Conservation (phyloP, 2,329 filamentous ascomycete species). For the Diaporthe vexans region DNA sequence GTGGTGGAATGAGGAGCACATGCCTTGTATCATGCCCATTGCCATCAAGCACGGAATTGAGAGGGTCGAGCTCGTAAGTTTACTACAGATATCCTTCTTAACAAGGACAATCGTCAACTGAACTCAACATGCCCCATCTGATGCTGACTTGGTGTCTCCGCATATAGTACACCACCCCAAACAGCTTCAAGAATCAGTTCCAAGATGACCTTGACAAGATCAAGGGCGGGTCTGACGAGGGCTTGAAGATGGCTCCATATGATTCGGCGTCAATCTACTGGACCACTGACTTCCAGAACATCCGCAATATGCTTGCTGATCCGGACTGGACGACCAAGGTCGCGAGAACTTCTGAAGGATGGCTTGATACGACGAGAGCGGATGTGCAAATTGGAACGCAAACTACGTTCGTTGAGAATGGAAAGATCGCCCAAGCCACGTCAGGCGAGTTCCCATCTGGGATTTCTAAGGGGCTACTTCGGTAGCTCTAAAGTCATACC, state of each 20-base stretch:
- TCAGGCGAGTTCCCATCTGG: not conserved
- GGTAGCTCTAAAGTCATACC: too few relatives aligned
- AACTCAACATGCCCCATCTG: not conserved
- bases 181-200: slow-evolving; percentile 37
- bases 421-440: slow-evolving; percentile 40
- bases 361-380: slow-evolving; percentile 34
- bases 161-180: slow-evolving; percentile 38
- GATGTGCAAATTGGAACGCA: slow-evolving; percentile 41
- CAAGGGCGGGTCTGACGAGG: slow-evolving; percentile 33
- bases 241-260: slow-evolving; percentile 43
- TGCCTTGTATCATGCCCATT: slow-evolving; percentile 39
- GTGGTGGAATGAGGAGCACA: slow-evolving; percentile 41
- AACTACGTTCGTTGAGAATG: slow-evolving; percentile 41
- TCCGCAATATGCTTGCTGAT: slow-evolving; percentile 35
- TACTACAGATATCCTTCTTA: not conserved
- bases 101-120: not conserved
- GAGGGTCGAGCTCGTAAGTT: slow-evolving; percentile 34
- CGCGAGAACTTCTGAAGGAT: not conserved
- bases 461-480: too few relatives aligned
- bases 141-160: not conserved
- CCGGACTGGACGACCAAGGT: slow-evolving; percentile 8
- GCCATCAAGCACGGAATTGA: slow-evolving; percentile 39
- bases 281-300: slow-evolving; percentile 41
- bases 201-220: slow-evolving; percentile 40
- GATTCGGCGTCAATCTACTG: slow-evolving; percentile 42